A percentile compares a stretch with the other conserved stretches of the same genome.
These are phyloP conservation scores for Cryptococcus depauperatus DNA, from an alignment of 1,284 basidiomycete genomes.

Conservation along the genomic window DNA sequence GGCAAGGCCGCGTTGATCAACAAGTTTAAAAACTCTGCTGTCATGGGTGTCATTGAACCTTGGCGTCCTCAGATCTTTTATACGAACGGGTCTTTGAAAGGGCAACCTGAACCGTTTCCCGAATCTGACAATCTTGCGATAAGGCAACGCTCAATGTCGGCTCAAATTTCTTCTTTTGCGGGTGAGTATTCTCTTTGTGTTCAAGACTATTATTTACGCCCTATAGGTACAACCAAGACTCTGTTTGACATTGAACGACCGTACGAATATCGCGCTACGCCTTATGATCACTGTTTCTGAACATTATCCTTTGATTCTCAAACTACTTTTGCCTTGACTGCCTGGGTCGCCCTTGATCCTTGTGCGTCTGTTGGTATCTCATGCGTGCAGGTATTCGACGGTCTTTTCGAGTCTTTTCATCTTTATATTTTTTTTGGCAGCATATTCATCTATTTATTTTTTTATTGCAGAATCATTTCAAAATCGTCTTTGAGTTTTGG, in stretches of 20 bases:
- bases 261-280: background rate
- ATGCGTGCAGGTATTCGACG: background rate
- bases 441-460: too few relatives aligned
- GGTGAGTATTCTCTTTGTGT: background rate
- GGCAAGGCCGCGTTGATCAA: conserved; percentile 40
- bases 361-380: background rate
- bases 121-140: conserved; percentile 15
- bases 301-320: too few relatives aligned
- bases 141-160: conserved; percentile 6
- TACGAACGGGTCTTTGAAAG: conserved; percentile 30
- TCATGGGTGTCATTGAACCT: conserved; percentile 38
- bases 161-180: background rate
- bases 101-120: conserved; percentile 33
- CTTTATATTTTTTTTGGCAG: too few relatives aligned
- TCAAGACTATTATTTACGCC: background rate
- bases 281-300: background rate
- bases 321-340: background rate
- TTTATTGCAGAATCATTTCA: too few relatives aligned
- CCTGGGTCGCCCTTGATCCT: background rate
- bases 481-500: too few relatives aligned
- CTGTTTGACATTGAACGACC: background rate
- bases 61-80: conserved; percentile 45
- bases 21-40: conserved; percentile 44
- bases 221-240: background rate
- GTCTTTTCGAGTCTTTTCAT: background rate